Conservation (phyloP, 306 rosid species). For the Acacia confusa region DNA sequence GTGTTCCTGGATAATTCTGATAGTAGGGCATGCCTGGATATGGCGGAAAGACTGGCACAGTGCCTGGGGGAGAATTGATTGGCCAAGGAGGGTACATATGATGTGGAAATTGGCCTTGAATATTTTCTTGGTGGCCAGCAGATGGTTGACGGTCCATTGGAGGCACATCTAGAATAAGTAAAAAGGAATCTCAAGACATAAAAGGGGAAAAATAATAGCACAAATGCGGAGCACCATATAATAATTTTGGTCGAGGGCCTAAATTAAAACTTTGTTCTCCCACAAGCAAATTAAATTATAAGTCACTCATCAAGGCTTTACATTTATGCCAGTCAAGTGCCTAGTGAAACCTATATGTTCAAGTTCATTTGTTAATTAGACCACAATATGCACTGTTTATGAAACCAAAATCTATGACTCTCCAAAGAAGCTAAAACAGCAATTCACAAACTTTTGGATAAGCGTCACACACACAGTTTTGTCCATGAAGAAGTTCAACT, state of each 20-base stretch:
- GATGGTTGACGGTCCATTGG: conserved; percentile 60
- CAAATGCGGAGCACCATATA: conserved; percentile 2
- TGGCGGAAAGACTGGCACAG: conserved; percentile 72
- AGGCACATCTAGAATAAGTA: conserved; percentile 59
- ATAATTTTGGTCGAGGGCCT: neutral
- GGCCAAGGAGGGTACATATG: conserved; percentile 95
- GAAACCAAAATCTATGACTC: conserved; percentile 19
- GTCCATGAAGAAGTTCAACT: neutral
- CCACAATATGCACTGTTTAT: conserved; percentile 11
- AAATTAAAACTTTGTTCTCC: neutral
- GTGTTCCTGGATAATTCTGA: conserved; percentile 77
- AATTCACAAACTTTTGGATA: neutral
- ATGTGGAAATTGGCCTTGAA: conserved; percentile 89
- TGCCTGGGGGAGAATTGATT: conserved; percentile 80
- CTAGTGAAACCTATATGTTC: neutral
- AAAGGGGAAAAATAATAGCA: neutral
- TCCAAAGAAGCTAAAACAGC: neutral
- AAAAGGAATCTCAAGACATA: conserved; percentile 35
- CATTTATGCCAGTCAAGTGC: neutral
- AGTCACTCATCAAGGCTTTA: neutral
- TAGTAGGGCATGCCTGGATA: conserved; percentile 96
- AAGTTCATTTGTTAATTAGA: conserved; percentile 1
- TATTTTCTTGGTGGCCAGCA: conserved; percentile 62
- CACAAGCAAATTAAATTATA: neutral
- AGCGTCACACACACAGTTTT: neutral